These are phyloP conservation scores for Aspergillus sp. DNA, from an alignment of 2,329 filamentous ascomycete species.

Conservation along the genomic window DNA sequence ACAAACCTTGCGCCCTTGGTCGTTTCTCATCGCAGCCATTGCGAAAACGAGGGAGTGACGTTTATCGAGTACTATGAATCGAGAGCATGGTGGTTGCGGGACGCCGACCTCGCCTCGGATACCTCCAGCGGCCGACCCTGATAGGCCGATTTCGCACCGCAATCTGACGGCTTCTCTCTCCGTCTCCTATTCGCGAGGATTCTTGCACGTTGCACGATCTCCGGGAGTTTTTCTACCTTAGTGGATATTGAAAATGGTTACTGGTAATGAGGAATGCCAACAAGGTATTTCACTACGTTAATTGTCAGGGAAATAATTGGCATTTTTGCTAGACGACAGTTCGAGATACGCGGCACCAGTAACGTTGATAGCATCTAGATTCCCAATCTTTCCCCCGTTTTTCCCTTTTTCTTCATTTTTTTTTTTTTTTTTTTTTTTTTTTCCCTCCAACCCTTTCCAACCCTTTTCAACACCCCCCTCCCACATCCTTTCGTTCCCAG, in stretches of 20 bases:
- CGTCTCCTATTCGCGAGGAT: not conserved
- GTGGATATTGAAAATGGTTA: too few relatives aligned
- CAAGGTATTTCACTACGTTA: not conserved
- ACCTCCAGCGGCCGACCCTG: not conserved
- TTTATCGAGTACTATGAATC: not conserved
- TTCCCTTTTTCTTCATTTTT: not conserved
- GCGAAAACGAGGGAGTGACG: not conserved
- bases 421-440: conserved; percentile 3
- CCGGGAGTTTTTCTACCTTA: too few relatives aligned
- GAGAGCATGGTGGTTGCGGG: not conserved
- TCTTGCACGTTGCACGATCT: not conserved
- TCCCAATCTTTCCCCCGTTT: not conserved
- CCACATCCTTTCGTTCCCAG: not conserved
- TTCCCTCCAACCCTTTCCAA: conserved; percentile 11
- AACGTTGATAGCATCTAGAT: conserved; percentile 6
- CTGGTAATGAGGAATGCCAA: too few relatives aligned
- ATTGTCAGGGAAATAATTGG: conserved; percentile 6
- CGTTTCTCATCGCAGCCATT: conserved; percentile 37
- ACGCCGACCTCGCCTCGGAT: not conserved
- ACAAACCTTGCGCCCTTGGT: conserved; percentile 39
- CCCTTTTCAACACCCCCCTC: not conserved
- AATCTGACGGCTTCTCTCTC: not conserved
- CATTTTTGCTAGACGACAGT: conserved; percentile 12
- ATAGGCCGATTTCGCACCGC: conserved; percentile 4
- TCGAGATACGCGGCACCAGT: not conserved